Evolutionary conservation across 75 land plant species (phyloP).

Genomic region (Pseudotsuga menziesii): DNA sequence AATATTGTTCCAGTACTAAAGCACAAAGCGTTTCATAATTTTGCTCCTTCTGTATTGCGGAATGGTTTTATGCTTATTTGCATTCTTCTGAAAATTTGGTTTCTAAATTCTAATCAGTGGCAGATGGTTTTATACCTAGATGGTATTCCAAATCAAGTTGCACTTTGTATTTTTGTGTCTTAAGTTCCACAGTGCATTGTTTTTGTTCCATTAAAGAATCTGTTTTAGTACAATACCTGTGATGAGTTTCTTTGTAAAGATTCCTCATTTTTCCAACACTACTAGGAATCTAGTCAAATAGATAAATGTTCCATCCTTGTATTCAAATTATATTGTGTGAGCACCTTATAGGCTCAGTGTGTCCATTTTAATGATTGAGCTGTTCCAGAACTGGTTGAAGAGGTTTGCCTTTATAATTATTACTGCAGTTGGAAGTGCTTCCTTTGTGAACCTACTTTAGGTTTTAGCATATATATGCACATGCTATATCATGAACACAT

Average conservation of each 20-base stretch:
- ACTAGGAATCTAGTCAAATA: background rate
- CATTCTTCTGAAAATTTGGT: background rate
- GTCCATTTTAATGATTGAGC: background rate
- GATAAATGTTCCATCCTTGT: background rate
- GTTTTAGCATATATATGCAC: too few relatives aligned
- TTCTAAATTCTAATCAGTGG: too few relatives aligned
- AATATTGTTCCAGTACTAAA: too few relatives aligned
- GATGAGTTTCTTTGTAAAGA: background rate
- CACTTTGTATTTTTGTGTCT: background rate
- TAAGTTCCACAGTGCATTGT: background rate
- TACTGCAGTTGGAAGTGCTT: too few relatives aligned
- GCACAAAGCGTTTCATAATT: background rate
- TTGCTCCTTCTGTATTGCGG: background rate
- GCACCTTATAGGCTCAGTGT: background rate
- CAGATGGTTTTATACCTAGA: too few relatives aligned
- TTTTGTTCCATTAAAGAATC: background rate
- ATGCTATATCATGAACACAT: background rate
- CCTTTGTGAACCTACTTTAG: too few relatives aligned
- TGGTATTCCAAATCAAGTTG: background rate
- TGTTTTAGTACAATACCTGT: too few relatives aligned
- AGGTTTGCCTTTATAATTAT: too few relatives aligned
- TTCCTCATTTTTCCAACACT: background rate
- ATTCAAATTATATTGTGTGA: background rate
- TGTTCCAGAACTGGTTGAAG: too few relatives aligned
- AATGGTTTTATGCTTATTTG: background rate